Evolutionary conservation across 2,329 filamentous ascomycete species (phyloP).

Genomic region (Fusarium sp.): DNA sequence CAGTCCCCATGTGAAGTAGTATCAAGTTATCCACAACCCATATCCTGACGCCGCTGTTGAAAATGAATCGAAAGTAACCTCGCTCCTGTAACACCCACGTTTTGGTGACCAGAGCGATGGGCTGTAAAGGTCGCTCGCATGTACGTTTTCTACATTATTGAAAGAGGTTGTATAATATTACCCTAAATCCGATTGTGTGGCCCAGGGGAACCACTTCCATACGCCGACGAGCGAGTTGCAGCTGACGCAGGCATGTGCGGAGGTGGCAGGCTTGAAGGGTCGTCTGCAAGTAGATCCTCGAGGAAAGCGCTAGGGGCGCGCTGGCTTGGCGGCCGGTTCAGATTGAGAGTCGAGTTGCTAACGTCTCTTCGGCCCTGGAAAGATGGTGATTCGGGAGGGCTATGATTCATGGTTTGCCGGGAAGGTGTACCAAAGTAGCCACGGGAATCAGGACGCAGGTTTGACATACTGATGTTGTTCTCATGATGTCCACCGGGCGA

Average conservation of each 20-base stretch:
- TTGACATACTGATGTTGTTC: slow-evolving; percentile 68
- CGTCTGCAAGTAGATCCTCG: slow-evolving; percentile 87
- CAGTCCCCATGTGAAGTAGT: slow-evolving; percentile 15
- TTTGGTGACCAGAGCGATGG: slow-evolving; percentile 23
- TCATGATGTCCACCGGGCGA: slow-evolving; percentile 57
- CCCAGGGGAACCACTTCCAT: slow-evolving; percentile 35
- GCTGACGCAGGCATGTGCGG: slow-evolving; percentile 48
- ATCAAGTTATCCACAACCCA: slow-evolving; percentile 33
- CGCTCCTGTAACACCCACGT: slow-evolving; percentile 17
- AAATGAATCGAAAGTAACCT: slow-evolving; percentile 27
- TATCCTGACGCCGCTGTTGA: slow-evolving; percentile 40
- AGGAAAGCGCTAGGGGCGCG: slow-evolving; percentile 88
- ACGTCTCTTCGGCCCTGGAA: slow-evolving; percentile 59
- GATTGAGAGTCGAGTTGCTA: slow-evolving; percentile 73
- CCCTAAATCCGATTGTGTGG: slow-evolving; percentile 43
- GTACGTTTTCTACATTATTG: slow-evolving; percentile 16
- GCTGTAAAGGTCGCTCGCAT: slow-evolving; percentile 25
- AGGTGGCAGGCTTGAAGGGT: slow-evolving; percentile 63
- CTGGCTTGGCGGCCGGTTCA: slow-evolving; percentile 68
- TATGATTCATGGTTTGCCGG: slow-evolving; percentile 57
- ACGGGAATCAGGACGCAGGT: slow-evolving; percentile 66
- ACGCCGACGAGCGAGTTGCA: slow-evolving; percentile 34
- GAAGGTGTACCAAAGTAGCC: slow-evolving; percentile 55
- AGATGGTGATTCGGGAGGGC: slow-evolving; percentile 72
- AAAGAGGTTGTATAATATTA: slow-evolving; percentile 3